Percentiles rank a stretch among this genome's conserved stretches.
These are phyloP conservation scores for Aspergillus cristatus DNA, from an alignment of 495 filamentous ascomycete species.

Conservation along the genomic window DNA sequence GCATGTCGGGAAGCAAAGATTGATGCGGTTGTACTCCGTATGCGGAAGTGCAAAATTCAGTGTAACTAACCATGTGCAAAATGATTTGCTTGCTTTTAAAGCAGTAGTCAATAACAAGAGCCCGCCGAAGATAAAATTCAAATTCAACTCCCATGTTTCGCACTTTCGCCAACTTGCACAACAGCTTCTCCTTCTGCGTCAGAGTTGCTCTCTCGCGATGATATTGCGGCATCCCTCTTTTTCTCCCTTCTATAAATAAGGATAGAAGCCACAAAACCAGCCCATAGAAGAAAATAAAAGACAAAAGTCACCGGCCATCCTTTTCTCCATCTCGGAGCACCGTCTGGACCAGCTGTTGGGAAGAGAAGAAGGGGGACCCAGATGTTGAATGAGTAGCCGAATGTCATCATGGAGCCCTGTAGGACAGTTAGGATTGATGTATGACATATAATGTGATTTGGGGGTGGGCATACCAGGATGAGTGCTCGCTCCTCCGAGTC, in stretches of 20 bases:
- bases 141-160: not conserved
- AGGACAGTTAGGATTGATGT: constrained; percentile 2
- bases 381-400: constrained; percentile 40
- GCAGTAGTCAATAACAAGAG: too few species aligned
- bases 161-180: constrained; percentile 1
- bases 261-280: constrained; percentile 28
- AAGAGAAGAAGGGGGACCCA: constrained; percentile 38
- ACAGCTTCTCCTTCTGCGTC: constrained; percentile 8
- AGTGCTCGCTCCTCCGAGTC: constrained; percentile 39
- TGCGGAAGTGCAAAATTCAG: too few species aligned
- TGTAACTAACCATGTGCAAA: too few species aligned
- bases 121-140: too few species aligned
- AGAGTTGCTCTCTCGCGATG: constrained; percentile 6
- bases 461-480: constrained; percentile 25
- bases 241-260: constrained; percentile 23
- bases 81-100: too few species aligned
- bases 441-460: not conserved
- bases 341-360: constrained; percentile 31
- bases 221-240: constrained; percentile 1
- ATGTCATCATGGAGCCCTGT: constrained; percentile 41
- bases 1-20: too few species aligned
- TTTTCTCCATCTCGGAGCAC: constrained; percentile 36
- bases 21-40: too few species aligned
- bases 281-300: constrained; percentile 34
- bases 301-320: constrained; percentile 35